These are phyloP conservation scores for Penicillium mononematosum DNA, from an alignment of 495 filamentous ascomycete species.

Conservation along the genomic window DNA sequence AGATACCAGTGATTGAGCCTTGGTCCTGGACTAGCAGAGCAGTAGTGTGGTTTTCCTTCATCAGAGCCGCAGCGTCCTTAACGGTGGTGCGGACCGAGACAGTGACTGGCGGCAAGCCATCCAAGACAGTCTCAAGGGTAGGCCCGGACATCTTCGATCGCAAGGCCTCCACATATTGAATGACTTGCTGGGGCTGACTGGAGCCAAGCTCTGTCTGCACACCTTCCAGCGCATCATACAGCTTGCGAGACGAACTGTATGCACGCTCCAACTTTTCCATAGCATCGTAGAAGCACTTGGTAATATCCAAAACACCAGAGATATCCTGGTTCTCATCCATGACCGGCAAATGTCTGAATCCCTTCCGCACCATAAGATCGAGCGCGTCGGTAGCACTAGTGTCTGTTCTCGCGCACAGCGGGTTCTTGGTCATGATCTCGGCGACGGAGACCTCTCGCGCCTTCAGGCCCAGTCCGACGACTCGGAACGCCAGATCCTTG, in stretches of 20 bases:
- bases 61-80: slow-evolving; percentile 87
- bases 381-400: slow-evolving; percentile 97
- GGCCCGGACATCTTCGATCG: slow-evolving; percentile 97
- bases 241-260: slow-evolving; percentile 90
- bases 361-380: slow-evolving; percentile 97
- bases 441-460: slow-evolving; percentile 86
- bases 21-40: slow-evolving; percentile 95
- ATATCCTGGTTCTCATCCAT: slow-evolving; percentile 99
- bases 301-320: slow-evolving; percentile 96
- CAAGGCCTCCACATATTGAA: slow-evolving; percentile 96
- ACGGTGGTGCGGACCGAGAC: slow-evolving; percentile 95
- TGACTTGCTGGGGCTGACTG: slow-evolving; percentile 96
- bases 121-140: slow-evolving; percentile 90
- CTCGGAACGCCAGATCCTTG: slow-evolving; percentile 96
- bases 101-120: slow-evolving; percentile 86
- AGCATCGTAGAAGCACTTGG: slow-evolving; percentile 99
- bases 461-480: slow-evolving; percentile 91
- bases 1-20: slow-evolving; percentile 96
- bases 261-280: slow-evolving; percentile 99
- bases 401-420: slow-evolving; percentile 92
- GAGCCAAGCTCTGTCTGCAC: slow-evolving; percentile 98
- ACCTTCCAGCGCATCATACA: slow-evolving; percentile 96
- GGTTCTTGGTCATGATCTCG: slow-evolving; percentile 99
- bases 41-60: slow-evolving; percentile 99
- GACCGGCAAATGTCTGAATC: slow-evolving; percentile 94